Evolutionary conservation across 1,284 basidiomycete genomes (phyloP).

Genomic region (Leucoagaricus sp.): DNA sequence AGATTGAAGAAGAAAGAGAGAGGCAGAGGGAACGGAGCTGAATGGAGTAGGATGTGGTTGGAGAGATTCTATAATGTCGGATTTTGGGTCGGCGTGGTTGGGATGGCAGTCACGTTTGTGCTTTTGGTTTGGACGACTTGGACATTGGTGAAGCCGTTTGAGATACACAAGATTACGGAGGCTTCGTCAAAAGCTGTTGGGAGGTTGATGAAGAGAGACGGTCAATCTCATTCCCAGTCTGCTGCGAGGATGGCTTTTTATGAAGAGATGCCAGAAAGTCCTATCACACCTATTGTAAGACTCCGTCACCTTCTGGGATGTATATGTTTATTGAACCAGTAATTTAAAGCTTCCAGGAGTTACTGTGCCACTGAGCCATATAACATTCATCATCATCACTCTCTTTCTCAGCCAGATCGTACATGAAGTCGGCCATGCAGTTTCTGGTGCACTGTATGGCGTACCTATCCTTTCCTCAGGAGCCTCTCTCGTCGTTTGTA

Average conservation of each 20-base stretch:
- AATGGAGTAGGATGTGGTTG: conserved; percentile 31
- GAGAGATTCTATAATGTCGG: conserved; percentile 52
- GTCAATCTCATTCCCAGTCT: too few species aligned
- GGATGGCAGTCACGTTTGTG: conserved; percentile 47
- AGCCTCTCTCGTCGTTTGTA: conserved; percentile 50
- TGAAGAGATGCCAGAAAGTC: neutral
- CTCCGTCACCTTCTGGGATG: neutral
- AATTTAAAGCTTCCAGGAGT: conserved; percentile 80
- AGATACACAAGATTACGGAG: conserved; percentile 15
- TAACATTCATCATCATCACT: conserved; percentile 60
- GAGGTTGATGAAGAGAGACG: conserved; percentile 9
- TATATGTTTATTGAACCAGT: neutral
- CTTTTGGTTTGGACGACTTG: conserved; percentile 41
- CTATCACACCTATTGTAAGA: conserved; percentile 47
- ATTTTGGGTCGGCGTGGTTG: conserved; percentile 44
- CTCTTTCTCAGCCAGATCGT: conserved; percentile 60
- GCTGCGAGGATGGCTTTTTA: neutral
- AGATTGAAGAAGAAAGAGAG: conserved; percentile 29
- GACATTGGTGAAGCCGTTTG: conserved; percentile 12
- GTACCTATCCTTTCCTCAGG: conserved; percentile 63
- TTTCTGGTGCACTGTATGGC: conserved; percentile 64
- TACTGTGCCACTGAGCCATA: conserved; percentile 66
- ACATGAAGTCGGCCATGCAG: conserved; percentile 73
- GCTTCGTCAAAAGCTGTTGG: conserved; percentile 14
- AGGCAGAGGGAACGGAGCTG: conserved; percentile 17